Conservation (phyloP, 306 rosid species). For the Canavalia ensiformis region DNA sequence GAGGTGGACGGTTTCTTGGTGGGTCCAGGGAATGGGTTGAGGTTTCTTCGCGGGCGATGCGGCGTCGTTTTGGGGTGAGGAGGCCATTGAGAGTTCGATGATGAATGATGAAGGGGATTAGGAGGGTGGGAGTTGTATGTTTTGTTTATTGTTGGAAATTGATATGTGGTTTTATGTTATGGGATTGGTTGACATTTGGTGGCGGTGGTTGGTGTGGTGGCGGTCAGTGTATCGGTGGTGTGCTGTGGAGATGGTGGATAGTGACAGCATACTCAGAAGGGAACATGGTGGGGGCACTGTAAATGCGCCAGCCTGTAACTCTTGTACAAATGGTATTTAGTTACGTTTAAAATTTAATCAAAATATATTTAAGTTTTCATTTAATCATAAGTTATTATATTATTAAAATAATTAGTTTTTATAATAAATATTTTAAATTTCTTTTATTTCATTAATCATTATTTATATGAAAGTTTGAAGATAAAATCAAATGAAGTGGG, state of each 20-base stretch:
- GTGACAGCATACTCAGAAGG: background rate
- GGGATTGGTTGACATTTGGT: conserved; percentile 35
- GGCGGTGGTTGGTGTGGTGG: conserved; percentile 26
- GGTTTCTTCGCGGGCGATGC: conserved; percentile 52
- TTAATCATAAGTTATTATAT: no score
- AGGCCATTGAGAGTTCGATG: no score
- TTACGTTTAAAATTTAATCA: no score
- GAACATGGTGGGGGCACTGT: background rate
- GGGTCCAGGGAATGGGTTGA: conserved; percentile 86
- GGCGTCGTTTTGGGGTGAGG: conserved; percentile 41
- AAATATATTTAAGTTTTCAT: no score
- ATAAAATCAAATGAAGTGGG: no score
- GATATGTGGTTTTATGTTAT: background rate
- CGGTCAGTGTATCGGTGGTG: background rate
- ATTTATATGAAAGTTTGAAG: no score
- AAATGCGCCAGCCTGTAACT: background rate
- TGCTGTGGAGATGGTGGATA: background rate
- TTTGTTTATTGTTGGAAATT: background rate
- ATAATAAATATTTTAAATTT: no score
- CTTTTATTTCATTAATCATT: no score
- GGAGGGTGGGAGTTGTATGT: no score
- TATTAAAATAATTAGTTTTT: no score
- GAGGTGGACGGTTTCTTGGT: conserved; percentile 81
- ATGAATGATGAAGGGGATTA: no score
- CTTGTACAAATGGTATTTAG: no score